These are phyloP conservation scores for Lentinula detonsa DNA, from an alignment of 768 basidiomycete species.

Conservation along the genomic window DNA sequence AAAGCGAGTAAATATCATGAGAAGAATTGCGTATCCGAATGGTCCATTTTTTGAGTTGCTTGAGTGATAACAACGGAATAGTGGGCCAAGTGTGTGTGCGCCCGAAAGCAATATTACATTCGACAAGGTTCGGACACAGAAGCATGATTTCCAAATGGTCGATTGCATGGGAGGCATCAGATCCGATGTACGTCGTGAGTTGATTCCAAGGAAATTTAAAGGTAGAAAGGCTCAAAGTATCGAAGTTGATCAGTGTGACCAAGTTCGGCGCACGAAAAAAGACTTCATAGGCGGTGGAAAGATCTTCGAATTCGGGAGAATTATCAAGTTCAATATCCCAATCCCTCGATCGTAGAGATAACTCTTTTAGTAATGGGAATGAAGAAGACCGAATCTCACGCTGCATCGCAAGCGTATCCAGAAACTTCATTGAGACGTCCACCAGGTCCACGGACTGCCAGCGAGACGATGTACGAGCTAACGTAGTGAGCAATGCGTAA, in stretches of 20 bases:
- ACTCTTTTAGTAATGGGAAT: not conserved
- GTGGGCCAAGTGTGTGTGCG: not conserved
- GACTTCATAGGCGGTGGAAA: not conserved
- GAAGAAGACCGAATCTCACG: not conserved
- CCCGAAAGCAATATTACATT: not conserved
- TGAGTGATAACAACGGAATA: not conserved
- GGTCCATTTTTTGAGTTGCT: not conserved
- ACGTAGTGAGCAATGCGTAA: not conserved
- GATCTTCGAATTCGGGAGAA: not conserved
- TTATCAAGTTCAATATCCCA: not conserved
- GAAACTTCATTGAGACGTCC: not conserved
- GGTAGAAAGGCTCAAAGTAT: not conserved
- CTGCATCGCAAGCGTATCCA: not conserved
- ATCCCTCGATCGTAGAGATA: not conserved
- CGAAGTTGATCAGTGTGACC: not conserved
- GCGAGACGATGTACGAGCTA: not conserved
- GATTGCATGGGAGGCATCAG: not conserved
- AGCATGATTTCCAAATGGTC: not conserved
- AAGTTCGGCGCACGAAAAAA: not conserved
- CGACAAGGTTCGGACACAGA: not conserved
- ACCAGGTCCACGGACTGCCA: not conserved
- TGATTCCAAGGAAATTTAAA: not conserved
- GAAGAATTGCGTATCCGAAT: not conserved
- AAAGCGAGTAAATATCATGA: not conserved
- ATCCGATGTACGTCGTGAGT: slow-evolving; percentile 1